Conservation (phyloP, 1,284 basidiomycete genomes). For the Melampsora americana region DNA sequence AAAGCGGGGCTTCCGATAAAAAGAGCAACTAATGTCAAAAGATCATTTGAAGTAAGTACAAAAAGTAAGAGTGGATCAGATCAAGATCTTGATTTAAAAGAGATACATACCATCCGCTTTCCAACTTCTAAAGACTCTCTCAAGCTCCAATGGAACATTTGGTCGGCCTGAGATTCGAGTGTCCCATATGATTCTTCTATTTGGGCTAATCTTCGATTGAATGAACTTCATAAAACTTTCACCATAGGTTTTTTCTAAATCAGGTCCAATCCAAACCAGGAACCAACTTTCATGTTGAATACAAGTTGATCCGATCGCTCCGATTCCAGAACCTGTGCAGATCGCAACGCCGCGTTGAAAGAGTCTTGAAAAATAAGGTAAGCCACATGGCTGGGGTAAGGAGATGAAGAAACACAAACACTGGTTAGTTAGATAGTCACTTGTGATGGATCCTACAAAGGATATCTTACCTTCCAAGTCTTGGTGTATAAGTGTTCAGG, state of each 20-base stretch:
- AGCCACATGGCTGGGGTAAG: constrained; percentile 69
- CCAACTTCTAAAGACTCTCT: constrained; percentile 66
- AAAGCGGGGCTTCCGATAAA: constrained; percentile 1
- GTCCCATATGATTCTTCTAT: constrained; percentile 71
- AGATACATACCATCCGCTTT: constrained; percentile 63
- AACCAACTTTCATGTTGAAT: constrained; percentile 67
- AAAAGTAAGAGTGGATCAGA: not conserved
- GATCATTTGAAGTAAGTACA: not conserved
- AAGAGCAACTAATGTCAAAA: not conserved
- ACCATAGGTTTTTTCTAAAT: constrained; percentile 65
- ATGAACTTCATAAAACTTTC: constrained; percentile 70
- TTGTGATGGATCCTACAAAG: not conserved
- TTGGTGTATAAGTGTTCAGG: constrained; percentile 16
- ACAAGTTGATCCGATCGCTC: constrained; percentile 69
- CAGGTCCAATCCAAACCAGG: constrained; percentile 64
- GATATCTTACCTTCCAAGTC: constrained; percentile 5
- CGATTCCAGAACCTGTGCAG: constrained; percentile 72
- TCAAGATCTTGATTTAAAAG: not conserved
- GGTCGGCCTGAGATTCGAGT: constrained; percentile 66
- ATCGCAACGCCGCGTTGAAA: constrained; percentile 71
- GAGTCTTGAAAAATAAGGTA: constrained; percentile 71
- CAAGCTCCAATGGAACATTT: constrained; percentile 70
- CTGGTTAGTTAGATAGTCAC: not conserved
- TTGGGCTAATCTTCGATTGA: constrained; percentile 65
- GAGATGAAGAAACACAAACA: constrained; percentile 75